Evolutionary conservation across 169 alveolate species (phyloP), one percentile per base, ranked within the genome.

Genomic region (Sarcocystis neurona): DNA sequence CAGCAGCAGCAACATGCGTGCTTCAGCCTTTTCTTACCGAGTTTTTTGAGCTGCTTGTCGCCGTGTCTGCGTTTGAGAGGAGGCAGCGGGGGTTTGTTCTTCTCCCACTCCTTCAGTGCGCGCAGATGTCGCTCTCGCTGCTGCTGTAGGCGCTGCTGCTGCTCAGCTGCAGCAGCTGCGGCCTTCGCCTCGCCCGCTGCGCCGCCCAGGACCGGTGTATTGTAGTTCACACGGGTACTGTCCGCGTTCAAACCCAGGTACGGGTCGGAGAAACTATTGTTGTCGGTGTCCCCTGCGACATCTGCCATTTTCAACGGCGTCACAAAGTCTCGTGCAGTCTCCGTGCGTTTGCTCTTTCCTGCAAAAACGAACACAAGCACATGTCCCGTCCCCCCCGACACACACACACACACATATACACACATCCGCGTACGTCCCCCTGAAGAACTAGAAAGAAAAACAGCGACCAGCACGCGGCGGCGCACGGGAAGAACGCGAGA

Each of bases 61-160:
- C 87, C 95, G 50, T 95, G 97, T 5, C 90, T 92, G 63, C 96
- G 87, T 70, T 86, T 91, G 30, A 96, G 97, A 43, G 96, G 94
- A 34, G 97, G 97, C 37, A 94, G 92, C 84, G 95, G 95, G n/a
- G 93, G 89, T 87, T 94, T 94, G 88, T 91, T 93, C 87, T 94
- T 95, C 56, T 94, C 96, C 97, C 97, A 95, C 90, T 95, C 96
- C 56, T 79, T 92, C 90, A 95, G 88, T 80, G 93, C 82, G 50
- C 93, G 89, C 72, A 94, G 88, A 85, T 95, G 97, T 72, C 92
- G 92, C 78, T 94, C 95, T 63, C 94, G 93, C 80, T 93, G 93
- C 79, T 86, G 90, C 63, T 86, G 90, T 68, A 58, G 23, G 44
- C 60, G 79, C 79, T 72, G 92, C 94, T 86, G 90, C 86, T 86